A percentile compares a stretch with the other conserved stretches of the same genome.
These are phyloP conservation scores for Myochromella boudieri DNA, from an alignment of 768 basidiomycete species.

Conservation along the genomic window DNA sequence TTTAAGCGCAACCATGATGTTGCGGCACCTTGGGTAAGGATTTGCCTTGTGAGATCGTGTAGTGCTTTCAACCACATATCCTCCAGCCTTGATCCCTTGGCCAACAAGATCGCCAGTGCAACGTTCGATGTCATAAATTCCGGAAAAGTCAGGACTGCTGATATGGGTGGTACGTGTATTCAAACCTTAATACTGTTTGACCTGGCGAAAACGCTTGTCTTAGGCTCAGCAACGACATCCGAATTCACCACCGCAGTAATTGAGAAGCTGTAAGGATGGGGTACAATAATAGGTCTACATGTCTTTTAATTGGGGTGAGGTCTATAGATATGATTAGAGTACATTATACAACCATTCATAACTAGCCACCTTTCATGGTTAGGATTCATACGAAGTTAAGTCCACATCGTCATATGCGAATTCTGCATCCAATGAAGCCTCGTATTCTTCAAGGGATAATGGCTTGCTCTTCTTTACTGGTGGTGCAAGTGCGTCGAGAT, in stretches of 20 bases:
- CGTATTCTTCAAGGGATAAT: slow-evolving; percentile 51
- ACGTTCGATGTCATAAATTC: slow-evolving; percentile 91
- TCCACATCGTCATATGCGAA: slow-evolving; percentile 44
- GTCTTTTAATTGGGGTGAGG: too few relatives aligned
- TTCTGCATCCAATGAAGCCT: slow-evolving; percentile 48
- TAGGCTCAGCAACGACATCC: slow-evolving; percentile 86
- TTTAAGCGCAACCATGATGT: slow-evolving; percentile 96
- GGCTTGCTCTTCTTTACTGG: slow-evolving; percentile 41
- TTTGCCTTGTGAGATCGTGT: background rate
- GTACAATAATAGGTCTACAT: too few relatives aligned
- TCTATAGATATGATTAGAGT: slow-evolving; percentile 21
- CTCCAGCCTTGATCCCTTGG: slow-evolving; percentile 82
- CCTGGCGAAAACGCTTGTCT: slow-evolving; percentile 7
- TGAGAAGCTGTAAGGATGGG: slow-evolving; percentile 56
- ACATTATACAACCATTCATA: slow-evolving; percentile 16
- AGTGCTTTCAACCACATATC: slow-evolving; percentile 17
- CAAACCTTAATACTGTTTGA: background rate
- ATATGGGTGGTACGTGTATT: slow-evolving; percentile 81
- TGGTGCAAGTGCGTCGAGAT: slow-evolving; percentile 16
- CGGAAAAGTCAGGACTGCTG: slow-evolving; percentile 87
- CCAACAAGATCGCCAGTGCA: slow-evolving; percentile 89
- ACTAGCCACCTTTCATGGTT: slow-evolving; percentile 9
- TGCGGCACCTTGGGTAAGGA: slow-evolving; percentile 88
- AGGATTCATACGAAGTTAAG: slow-evolving; percentile 27
- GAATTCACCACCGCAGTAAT: slow-evolving; percentile 95